phyloP scores from a whole-genome alignment of 2,329 filamentous ascomycete species.

The Aspergillus eucalypticola region DNA sequence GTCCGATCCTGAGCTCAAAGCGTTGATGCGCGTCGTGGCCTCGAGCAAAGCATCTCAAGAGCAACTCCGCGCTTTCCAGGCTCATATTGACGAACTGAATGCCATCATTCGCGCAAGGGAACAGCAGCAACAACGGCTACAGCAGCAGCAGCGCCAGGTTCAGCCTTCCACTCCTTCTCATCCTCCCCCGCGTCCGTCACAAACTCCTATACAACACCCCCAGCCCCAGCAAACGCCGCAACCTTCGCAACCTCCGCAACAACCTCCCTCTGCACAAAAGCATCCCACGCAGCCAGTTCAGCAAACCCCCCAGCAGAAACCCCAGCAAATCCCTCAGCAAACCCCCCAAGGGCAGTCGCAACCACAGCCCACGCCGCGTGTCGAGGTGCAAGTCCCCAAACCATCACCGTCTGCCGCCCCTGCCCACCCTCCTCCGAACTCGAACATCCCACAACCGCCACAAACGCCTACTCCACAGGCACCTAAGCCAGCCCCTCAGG shows the following conservation, averaged over 20 bases:
- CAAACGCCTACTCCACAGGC: conserved; percentile 23
- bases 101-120: conserved; percentile 49
- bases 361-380: conserved; percentile 14
- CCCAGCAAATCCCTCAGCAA: conserved; percentile 3
- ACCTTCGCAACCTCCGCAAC: conserved; percentile 9
- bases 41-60: conserved; percentile 52
- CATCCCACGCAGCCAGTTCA: conserved; percentile 12
- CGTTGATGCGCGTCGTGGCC: conserved; percentile 53
- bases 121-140: conserved; percentile 40
- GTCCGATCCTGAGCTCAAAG: conserved; percentile 51
- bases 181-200: conserved; percentile 21
- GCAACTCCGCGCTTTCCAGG: conserved; percentile 52
- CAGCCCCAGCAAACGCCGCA: conserved; percentile 12
- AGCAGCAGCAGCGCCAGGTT: conserved; percentile 29
- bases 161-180: conserved; percentile 20
- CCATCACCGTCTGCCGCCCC: conserved; percentile 3
- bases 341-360: conserved; percentile 11
- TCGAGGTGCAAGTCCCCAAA: conserved; percentile 26
- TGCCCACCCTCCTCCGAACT: conserved; percentile 7
- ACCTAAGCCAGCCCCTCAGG: conserved; percentile 16
- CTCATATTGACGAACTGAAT: conserved; percentile 54
- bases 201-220: conserved; percentile 15
- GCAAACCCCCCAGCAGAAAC: conserved; percentile 8
- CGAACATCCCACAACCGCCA: conserved; percentile 11
- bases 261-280: conserved; percentile 17